Base-by-base conservation (phyloP, 805 yeast genomes). In the Starmerella bombicola region DNA sequence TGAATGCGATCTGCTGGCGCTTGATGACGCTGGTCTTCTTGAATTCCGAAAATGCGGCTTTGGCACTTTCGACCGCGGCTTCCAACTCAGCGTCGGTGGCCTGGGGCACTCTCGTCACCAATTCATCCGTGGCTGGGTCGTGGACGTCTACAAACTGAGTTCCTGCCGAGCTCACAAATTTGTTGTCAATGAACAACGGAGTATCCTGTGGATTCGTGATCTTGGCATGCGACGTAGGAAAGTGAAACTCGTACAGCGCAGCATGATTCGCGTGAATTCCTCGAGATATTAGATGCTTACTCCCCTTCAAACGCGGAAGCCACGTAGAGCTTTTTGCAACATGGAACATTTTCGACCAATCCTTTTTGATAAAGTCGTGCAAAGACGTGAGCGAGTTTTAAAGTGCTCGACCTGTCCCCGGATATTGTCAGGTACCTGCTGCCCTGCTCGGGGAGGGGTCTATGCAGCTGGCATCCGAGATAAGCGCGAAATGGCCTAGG, bases 111-210 rank as follows among this genome's bases (percentile, higher is more conserved):
- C 70, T 67, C 23, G 80, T 67, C 30, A 80, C 74, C 35, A 78
- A 71, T 48, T 64, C 55, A 59, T 78, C 71, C 40, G 88, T 79
- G 43, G 86, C 80, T 18, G 88, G 88, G 57, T 79, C 88, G 57
- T 68, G 74, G 40, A 80, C 68, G 47, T 78, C 83, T 53, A 69
- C 74, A 84, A 84, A 71, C 46, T 66, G 65, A 12, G 62, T 51
- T 6, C 80, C 62, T 37, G 65, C 67, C 20, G 74, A 67, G 47
- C 67, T 64, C 45, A 70, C 60, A 41, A 71, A 63, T 58, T 71
- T 45, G 55, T 74, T 74, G 54, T 74, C 61, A 35, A 65, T 48
- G 47, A 55, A 65, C 37, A 54, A 52, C 38, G 58, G 57, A 40
- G 63, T 64, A 37, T 52, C 69, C 5, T 51, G 56, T 18, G 63